Conservation (phyloP, 768 basidiomycete genomes). For the Psilocybe subaeruginosa region DNA sequence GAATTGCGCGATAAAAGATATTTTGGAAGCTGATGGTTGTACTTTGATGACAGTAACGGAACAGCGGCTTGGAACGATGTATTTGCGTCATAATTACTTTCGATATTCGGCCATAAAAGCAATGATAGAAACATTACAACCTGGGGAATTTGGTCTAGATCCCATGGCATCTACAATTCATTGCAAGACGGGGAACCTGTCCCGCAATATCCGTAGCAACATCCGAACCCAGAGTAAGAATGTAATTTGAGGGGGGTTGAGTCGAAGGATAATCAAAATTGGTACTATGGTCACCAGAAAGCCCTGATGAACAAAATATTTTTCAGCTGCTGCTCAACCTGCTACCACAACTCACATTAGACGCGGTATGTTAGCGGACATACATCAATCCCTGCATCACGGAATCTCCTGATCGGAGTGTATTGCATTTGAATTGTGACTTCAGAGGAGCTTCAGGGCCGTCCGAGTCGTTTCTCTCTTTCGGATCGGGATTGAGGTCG, state of each 20-base stretch:
- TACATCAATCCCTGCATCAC: slow-evolving; percentile 9
- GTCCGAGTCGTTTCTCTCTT: neutral
- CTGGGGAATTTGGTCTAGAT: neutral
- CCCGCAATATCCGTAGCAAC: slow-evolving; percentile 4
- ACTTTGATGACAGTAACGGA: slow-evolving; percentile 2
- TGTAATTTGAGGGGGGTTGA: neutral
- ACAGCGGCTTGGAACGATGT: neutral
- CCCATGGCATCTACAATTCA: neutral
- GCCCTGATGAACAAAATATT: neutral
- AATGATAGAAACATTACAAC: neutral
- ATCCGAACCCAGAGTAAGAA: slow-evolving; percentile 11
- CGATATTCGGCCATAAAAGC: neutral
- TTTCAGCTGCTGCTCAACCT: neutral
- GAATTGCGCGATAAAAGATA: too few species aligned
- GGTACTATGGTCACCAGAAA: neutral
- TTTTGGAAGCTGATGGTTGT: neutral
- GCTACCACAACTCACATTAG: slow-evolving; percentile 1
- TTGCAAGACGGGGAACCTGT: neutral
- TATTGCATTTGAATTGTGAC: neutral
- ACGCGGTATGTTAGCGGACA: neutral
- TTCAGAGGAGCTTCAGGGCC: neutral
- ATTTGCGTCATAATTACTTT: neutral
- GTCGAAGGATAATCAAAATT: neutral
- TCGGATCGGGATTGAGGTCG: neutral
- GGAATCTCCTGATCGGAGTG: neutral